A percentile compares a stretch with the other conserved stretches of the same genome.
phyloP scores from a whole-genome alignment of 2,329 filamentous ascomycete species.

The Cryphonectria nitschkei region DNA sequence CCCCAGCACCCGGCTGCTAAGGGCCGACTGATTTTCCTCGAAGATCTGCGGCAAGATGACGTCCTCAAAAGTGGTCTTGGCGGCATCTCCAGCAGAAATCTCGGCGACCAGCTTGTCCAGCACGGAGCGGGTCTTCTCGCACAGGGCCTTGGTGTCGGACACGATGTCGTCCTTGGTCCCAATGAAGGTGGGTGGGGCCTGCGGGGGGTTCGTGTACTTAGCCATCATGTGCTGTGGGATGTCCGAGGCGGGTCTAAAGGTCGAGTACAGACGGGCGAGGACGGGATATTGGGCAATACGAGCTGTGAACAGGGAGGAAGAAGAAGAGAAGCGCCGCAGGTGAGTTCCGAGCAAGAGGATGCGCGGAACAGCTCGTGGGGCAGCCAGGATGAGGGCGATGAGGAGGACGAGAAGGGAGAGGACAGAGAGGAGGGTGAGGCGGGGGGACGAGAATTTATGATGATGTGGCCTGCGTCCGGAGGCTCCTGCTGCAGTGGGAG shows the following conservation, averaged over 20 bases:
- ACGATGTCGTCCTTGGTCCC: conserved; percentile 72
- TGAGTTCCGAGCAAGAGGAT: conserved; percentile 62
- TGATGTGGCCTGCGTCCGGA: conserved; percentile 28
- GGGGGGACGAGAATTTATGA: conserved; percentile 36
- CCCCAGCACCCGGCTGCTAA: conserved; percentile 68
- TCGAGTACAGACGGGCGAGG: conserved; percentile 38
- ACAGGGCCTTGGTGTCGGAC: conserved; percentile 67
- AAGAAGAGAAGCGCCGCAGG: conserved; percentile 44
- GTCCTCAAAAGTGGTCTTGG: conserved; percentile 58
- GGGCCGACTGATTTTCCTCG: conserved; percentile 68
- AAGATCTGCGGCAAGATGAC: conserved; percentile 69
- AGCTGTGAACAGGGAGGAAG: conserved; percentile 12
- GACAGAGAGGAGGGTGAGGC: conserved; percentile 57
- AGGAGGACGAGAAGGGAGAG: conserved; percentile 63
- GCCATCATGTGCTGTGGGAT: conserved; percentile 64
- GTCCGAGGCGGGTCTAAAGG: conserved; percentile 41
- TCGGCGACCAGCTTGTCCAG: conserved; percentile 70
- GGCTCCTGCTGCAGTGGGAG: conserved; percentile 32
- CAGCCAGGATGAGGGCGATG: conserved; percentile 67
- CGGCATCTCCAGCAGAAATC: conserved; percentile 54
- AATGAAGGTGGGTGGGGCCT: conserved; percentile 77
- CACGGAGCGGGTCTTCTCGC: conserved; percentile 63
- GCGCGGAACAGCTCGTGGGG: conserved; percentile 61
- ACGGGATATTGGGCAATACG: conserved; percentile 38
- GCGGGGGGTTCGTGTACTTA: conserved; percentile 74